phyloP scores from a whole-genome alignment of 2,329 filamentous ascomycete genomes.

The Waltergamsia citrina region DNA sequence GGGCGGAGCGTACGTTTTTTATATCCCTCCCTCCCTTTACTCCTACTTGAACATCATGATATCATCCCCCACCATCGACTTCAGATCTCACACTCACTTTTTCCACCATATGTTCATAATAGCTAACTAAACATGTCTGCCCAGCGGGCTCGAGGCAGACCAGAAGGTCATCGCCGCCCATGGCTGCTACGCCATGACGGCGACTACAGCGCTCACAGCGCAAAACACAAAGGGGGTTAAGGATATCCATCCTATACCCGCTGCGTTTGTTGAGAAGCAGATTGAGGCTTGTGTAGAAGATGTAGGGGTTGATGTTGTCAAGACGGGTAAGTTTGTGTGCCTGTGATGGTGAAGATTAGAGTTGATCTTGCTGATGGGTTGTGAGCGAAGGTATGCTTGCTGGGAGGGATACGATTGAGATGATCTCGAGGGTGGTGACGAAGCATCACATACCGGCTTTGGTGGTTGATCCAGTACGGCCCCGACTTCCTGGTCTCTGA shows the following conservation, averaged over 20 bases:
- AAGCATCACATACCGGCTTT: slow-evolving; percentile 19
- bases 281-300: slow-evolving; percentile 79
- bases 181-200: slow-evolving; percentile 92
- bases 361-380: background rate
- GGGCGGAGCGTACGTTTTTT: slow-evolving; percentile 63
- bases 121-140: background rate
- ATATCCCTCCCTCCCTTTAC: background rate
- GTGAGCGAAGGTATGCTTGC: slow-evolving; percentile 28
- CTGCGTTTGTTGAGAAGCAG: slow-evolving; percentile 72
- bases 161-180: slow-evolving; percentile 91
- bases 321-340: slow-evolving; percentile 57
- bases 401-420: slow-evolving; percentile 24
- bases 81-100: background rate
- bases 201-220: slow-evolving; percentile 89
- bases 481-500: background rate
- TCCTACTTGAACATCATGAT: background rate
- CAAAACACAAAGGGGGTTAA: slow-evolving; percentile 85
- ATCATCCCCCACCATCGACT: background rate
- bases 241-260: slow-evolving; percentile 70
- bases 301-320: slow-evolving; percentile 81
- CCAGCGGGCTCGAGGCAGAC: slow-evolving; percentile 85
- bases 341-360: background rate
- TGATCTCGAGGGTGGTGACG: slow-evolving; percentile 18
- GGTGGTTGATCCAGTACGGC: slow-evolving; percentile 28
- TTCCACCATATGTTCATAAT: background rate